Conservation (phyloP, 2,329 filamentous ascomycete species). For the Pseudophaeomoniella oleicola region DNA sequence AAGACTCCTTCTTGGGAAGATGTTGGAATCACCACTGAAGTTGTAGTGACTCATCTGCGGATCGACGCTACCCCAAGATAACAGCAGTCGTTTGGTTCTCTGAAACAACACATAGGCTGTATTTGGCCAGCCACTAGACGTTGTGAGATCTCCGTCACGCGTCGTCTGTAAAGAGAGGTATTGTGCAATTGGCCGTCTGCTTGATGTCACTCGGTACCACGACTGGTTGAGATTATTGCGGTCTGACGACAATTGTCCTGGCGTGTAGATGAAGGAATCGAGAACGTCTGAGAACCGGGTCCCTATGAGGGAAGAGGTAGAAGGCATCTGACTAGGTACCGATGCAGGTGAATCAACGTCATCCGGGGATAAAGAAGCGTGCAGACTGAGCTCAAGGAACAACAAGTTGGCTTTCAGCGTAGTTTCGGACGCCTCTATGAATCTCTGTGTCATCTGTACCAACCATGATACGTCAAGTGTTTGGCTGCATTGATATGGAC, state of each 20-base stretch:
- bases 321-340: constrained; percentile 17
- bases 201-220: constrained; percentile 36
- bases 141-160: constrained; percentile 24
- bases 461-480: constrained; percentile 36
- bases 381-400: constrained; percentile 43
- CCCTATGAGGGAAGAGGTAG: neutral
- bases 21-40: constrained; percentile 32
- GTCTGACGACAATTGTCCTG: constrained; percentile 32
- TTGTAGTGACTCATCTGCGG: constrained; percentile 43
- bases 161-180: constrained; percentile 30
- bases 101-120: constrained; percentile 42
- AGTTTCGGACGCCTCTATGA: constrained; percentile 37
- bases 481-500: constrained; percentile 40
- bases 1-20: constrained; percentile 33
- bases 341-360: constrained; percentile 27
- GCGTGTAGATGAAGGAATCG: constrained; percentile 32
- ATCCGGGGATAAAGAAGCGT: constrained; percentile 34
- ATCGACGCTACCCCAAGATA: constrained; percentile 42
- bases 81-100: constrained; percentile 37
- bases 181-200: constrained; percentile 24
- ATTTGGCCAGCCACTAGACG: constrained; percentile 50
- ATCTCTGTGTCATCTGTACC: constrained; percentile 35
- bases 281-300: neutral
- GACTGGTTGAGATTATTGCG: constrained; percentile 41
- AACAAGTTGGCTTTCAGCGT: constrained; percentile 39